Base-by-base conservation (phyloP, 768 basidiomycete species). In the Hypholoma fasciculare region DNA sequence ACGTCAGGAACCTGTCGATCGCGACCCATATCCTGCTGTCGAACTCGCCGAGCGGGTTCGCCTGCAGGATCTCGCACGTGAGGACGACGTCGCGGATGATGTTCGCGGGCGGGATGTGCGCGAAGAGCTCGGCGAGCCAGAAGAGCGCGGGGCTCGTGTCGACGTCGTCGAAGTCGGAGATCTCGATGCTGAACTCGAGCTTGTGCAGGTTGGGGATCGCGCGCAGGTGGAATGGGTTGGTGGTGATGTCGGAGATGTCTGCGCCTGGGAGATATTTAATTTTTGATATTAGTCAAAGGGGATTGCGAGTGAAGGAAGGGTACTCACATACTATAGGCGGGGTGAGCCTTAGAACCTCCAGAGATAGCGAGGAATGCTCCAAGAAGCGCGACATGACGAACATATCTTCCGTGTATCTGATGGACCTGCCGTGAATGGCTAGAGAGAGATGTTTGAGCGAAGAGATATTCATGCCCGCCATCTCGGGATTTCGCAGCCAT, bases 251-350 rank as follows among this genome's bases (percentile, higher is more conserved):
- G 5, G 40, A 44, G n/a, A 34, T 51, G 6, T 19, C 27, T 9
- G 43, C 34, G 17, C 38, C 57, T 58, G 9, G 4, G 43, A n/a
- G n/a, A n/a, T n/a, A n/a, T n/a, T n/a, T n/a, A n/a, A n/a, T n/a
- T n/a, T n/a, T n/a, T n/a, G n/a, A n/a, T n/a, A n/a, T n/a, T n/a
- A n/a, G n/a, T n/a, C n/a, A n/a, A n/a, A n/a, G n/a, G n/a, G n/a
- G n/a, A n/a, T n/a, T n/a, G n/a, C n/a, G n/a, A n/a, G n/a, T n/a
- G n/a, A n/a, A n/a, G n/a, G n/a, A n/a, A n/a, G n/a, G n/a, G n/a
- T n/a, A 52, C 57, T 58, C n/a, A 58, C 57, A 52, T 27, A 47
- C 52, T 26, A 52, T 16, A 9, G 57, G 49, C 20, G 50, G 50
- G 3, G 43, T 37, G 7, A 58, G 40, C 19, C 46, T 50, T 42